A percentile compares a stretch with the other conserved stretches of the same genome.
phyloP scores from a whole-genome alignment of 495 filamentous ascomycete genomes.

The Trichoderma erinaceum region DNA sequence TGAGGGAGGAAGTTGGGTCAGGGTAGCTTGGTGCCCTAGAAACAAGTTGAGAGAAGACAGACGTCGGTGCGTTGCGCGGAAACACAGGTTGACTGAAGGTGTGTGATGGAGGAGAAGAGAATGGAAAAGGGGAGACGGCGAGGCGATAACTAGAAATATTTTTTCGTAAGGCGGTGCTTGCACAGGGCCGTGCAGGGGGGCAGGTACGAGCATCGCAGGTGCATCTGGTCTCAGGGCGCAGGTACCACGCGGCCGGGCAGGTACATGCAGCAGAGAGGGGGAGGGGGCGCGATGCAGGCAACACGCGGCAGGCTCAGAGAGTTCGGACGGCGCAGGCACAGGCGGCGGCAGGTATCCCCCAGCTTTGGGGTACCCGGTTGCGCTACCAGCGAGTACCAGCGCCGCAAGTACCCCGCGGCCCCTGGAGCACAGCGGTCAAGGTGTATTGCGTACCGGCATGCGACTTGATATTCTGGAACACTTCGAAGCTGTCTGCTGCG shows the following conservation, averaged over 20 bases:
- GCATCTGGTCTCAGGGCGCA: background rate
- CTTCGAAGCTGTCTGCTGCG: background rate
- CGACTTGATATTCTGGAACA: conserved; percentile 6
- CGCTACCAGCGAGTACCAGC: background rate
- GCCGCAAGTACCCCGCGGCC: background rate
- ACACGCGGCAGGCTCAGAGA: background rate
- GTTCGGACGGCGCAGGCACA: background rate
- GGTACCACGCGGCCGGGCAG: background rate
- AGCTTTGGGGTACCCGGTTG: background rate
- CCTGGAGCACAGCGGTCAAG: conserved; percentile 12
- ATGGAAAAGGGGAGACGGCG: conserved; percentile 29
- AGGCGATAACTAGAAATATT: conserved; percentile 16
- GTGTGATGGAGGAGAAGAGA: conserved; percentile 28
- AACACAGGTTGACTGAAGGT: conserved; percentile 26
- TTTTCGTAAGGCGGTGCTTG: conserved; percentile 14
- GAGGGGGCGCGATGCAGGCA: conserved; percentile 1
- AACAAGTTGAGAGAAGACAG: conserved; percentile 38
- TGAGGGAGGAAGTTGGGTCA: conserved; percentile 54
- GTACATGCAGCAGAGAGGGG: background rate
- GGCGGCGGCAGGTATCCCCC: conserved; percentile 1
- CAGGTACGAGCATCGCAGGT: conserved; percentile 12
- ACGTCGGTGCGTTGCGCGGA: conserved; percentile 39
- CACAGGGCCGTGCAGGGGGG: conserved; percentile 8
- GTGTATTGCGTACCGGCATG: background rate
- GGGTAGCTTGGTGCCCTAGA: conserved; percentile 94